Base-by-base conservation (phyloP, 148 eudicot genomes). In the Nepenthes gracilis region DNA sequence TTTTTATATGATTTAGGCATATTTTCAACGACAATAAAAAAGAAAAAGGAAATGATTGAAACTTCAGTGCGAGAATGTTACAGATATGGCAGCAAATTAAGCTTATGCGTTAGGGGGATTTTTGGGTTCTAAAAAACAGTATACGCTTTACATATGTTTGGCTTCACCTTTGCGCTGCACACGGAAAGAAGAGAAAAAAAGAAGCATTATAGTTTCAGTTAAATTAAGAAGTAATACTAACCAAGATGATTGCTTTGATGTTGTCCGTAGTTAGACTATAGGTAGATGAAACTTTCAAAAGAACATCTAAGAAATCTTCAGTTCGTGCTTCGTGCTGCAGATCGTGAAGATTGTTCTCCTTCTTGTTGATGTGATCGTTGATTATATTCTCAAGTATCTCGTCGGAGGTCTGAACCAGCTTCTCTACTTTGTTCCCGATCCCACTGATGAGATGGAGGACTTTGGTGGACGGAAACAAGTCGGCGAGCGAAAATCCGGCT, bases 261-360 rank as follows among this genome's bases (percentile, higher is more conserved):
- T 53, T 51, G 54, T 62, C 58, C 0, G 9, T 57, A 0, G 66
- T 52, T 5, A 72, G 45, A 40, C 8, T 40, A 13, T 6, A 15
- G 6, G 5, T 12, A 51, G 15, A 13, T 38, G 68, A 63, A 55
- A 61, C 33, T 23, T 57, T 72, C 37, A 77, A 36, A 15, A 72
- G 68, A 58, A 73, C 74, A 45, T 73, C 77, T 0, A 73, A 63
- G 10, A 73, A 47, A 13, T 66, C 72, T 38, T 74, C 73, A 58
- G 11, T 9, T 34, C 35, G 9, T 23, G 23, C 23, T 23, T 23
- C 23, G 23, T 23, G 23, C 12, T 10, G 11, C 4, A 7, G 4
- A 10, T 35, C 35, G 55, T 48, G 6, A 2, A 40, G 12, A 1
- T 36, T 49, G 3, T 33, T n/a, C 2, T 33, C 55, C 36, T 37